Percentiles rank a stretch among this genome's conserved stretches.
Evolutionary conservation across 805 yeast species (phyloP).

Genomic region (Candida schatavii): DNA sequence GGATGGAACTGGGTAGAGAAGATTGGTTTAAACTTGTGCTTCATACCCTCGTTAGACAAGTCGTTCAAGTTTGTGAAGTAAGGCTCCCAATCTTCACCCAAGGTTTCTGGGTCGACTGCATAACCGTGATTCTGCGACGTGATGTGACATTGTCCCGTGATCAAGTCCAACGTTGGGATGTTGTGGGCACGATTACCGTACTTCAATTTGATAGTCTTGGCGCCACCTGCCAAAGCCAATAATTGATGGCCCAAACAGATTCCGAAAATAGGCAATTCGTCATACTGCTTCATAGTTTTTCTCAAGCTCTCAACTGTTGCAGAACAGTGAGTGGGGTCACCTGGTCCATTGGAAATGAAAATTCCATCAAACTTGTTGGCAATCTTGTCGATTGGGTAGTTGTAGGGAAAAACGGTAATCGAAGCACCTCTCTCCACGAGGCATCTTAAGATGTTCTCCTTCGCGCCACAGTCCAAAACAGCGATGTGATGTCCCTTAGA

Average conservation of each 20-base stretch:
- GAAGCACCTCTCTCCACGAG: slow-evolving; percentile 94
- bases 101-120: slow-evolving; percentile 83
- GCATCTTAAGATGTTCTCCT: slow-evolving; percentile 94
- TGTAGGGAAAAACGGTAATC: slow-evolving; percentile 93
- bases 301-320: slow-evolving; percentile 72
- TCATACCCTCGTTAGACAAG: slow-evolving; percentile 97
- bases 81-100: slow-evolving; percentile 73
- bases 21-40: slow-evolving; percentile 80
- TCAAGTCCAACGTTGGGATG: slow-evolving; percentile 89
- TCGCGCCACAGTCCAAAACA: slow-evolving; percentile 96
- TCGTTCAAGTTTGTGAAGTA: slow-evolving; percentile 93
- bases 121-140: slow-evolving; percentile 99
- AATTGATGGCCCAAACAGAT: slow-evolving; percentile 98
- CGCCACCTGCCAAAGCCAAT: slow-evolving; percentile 92
- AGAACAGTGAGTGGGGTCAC: slow-evolving; percentile 92
- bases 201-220: slow-evolving; percentile 85
- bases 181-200: slow-evolving; percentile 99
- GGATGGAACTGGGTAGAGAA: slow-evolving; percentile 99
- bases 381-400: slow-evolving; percentile 87
- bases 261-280: slow-evolving; percentile 88
- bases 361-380: slow-evolving; percentile 93
- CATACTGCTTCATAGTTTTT: slow-evolving; percentile 60
- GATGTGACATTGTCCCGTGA: slow-evolving; percentile 92
- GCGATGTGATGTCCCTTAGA: slow-evolving; percentile 73
- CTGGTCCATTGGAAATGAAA: slow-evolving; percentile 95